Evolutionary conservation across 192 early-diverging fungal species (phyloP), one percentile per base, ranked within the genome.

Genomic region (Paraglomus brasilianum): DNA sequence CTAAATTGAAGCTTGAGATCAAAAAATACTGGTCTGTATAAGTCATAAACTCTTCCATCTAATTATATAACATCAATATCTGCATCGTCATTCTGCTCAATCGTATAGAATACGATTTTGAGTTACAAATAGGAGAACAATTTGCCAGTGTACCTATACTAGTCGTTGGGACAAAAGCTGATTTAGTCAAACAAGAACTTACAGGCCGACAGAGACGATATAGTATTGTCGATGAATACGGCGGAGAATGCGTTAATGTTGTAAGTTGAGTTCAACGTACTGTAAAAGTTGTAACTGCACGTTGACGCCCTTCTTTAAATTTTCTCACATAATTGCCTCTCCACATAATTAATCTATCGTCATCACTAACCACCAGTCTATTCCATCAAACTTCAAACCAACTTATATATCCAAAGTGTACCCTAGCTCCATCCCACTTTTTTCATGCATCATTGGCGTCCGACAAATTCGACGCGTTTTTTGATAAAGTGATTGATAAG

Each of bases 161-260:
- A 55, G 66, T 68, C 10, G 66, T 56, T 68, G 66, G 66, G 8
- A 68, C 66, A 19, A 68, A 68, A 43, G 66, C 66, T 4, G 66
- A 68, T 5, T 52, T 68, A 24, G 66, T 68, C 5, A 68, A 68
- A 43, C 66, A 68, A 55, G 66, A 68, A n/a, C 44, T 68, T 22
- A 68, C 66, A 7, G 66, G 66, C 15, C 51, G 66, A 10, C 66
- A 68, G 19, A 40, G 66, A 53, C 49, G 66, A 53, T 68, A 68
- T 42, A 68, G 66, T 42, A 68, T 68, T 55, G 41, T 68, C 5
- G 66, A 68, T 1, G 66, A 68, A 68, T 68, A 55, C 55, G 66
- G 66, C 11, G 66, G 66, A 21, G 66, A 68, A 5, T 68, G 51
- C 55, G 45, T 68, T 9, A 68, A 68, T 55, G 46, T 68, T 19